Percentiles rank a stretch among this genome's conserved stretches.
Evolutionary conservation across 768 basidiomycete species (phyloP).

Genomic region (Agaricus sinodeliciosus): DNA sequence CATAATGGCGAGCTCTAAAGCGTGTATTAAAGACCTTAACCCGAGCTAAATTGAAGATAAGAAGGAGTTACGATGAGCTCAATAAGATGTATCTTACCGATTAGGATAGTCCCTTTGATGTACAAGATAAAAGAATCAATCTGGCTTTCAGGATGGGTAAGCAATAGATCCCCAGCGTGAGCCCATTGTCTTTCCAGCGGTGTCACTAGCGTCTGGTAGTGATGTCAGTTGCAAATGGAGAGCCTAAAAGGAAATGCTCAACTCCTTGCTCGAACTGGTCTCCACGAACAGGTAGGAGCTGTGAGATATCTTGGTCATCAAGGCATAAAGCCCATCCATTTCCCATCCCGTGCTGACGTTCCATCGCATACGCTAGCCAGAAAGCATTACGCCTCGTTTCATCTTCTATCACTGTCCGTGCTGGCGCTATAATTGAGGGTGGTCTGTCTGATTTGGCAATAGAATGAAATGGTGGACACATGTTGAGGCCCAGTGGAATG

Average conservation of each 20-base stretch:
- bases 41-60: slow-evolving; percentile 22
- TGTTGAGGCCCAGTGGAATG: slow-evolving; percentile 65
- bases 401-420: slow-evolving; percentile 59
- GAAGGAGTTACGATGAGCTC: not conserved
- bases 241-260: slow-evolving; percentile 16
- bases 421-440: slow-evolving; percentile 51
- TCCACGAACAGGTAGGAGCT: slow-evolving; percentile 57
- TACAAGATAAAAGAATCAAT: slow-evolving; percentile 69
- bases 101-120: slow-evolving; percentile 59
- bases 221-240: slow-evolving; percentile 3
- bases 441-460: slow-evolving; percentile 53
- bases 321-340: slow-evolving; percentile 68
- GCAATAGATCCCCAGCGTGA: slow-evolving; percentile 52
- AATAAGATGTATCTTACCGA: slow-evolving; percentile 32
- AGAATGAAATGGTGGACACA: slow-evolving; percentile 59
- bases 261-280: slow-evolving; percentile 60
- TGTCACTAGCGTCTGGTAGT: slow-evolving; percentile 35
- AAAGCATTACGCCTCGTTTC: slow-evolving; percentile 69
- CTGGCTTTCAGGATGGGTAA: slow-evolving; percentile 51
- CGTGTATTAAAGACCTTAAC: slow-evolving; percentile 63
- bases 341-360: slow-evolving; percentile 59
- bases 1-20: slow-evolving; percentile 53
- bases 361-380: slow-evolving; percentile 65
- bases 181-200: slow-evolving; percentile 62
- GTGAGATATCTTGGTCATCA: slow-evolving; percentile 71